Evolutionary conservation across 2,329 filamentous ascomycete species (phyloP).

Genomic region (Elsinoe perseae): DNA sequence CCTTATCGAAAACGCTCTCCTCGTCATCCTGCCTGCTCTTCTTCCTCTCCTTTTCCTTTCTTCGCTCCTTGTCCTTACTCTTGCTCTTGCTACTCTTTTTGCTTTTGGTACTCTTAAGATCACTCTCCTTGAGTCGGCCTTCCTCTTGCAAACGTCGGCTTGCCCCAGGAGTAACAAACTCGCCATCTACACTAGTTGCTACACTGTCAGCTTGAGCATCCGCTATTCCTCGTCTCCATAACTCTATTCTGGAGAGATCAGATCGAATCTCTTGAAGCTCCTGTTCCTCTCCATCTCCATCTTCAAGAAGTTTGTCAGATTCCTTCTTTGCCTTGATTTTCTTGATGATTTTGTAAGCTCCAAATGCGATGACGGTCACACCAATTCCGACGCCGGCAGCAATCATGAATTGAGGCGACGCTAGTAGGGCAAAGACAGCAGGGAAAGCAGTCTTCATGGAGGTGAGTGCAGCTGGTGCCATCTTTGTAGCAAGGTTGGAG

Average conservation of each 20-base stretch:
- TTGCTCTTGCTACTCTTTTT: constrained; percentile 25
- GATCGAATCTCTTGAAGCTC: constrained; percentile 49
- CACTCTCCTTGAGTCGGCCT: constrained; percentile 41
- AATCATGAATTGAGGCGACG: constrained; percentile 89
- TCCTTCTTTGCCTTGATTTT: constrained; percentile 53
- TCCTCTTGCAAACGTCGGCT: constrained; percentile 38
- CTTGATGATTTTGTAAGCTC: constrained; percentile 96
- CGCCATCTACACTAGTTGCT: constrained; percentile 57
- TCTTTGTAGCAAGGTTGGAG: constrained; percentile 69
- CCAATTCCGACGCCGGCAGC: constrained; percentile 82
- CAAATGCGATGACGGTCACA: constrained; percentile 91
- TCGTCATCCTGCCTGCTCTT: constrained; percentile 15
- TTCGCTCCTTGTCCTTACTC: constrained; percentile 25
- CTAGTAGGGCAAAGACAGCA: constrained; percentile 75
- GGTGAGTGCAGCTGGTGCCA: constrained; percentile 71
- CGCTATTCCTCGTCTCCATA: constrained; percentile 57
- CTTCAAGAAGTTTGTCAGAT: constrained; percentile 24
- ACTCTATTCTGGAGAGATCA: constrained; percentile 52
- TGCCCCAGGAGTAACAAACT: constrained; percentile 56
- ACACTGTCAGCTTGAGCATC: constrained; percentile 47
- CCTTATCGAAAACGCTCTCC: constrained; percentile 16
- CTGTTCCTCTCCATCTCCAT: constrained; percentile 34
- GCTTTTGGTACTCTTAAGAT: constrained; percentile 33
- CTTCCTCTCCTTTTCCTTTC: constrained; percentile 18
- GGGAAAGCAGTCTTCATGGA: constrained; percentile 75